Evolutionary conservation across 2,329 filamentous ascomycete genomes (phyloP).

Genomic region (Colletotrichum sp.): DNA sequence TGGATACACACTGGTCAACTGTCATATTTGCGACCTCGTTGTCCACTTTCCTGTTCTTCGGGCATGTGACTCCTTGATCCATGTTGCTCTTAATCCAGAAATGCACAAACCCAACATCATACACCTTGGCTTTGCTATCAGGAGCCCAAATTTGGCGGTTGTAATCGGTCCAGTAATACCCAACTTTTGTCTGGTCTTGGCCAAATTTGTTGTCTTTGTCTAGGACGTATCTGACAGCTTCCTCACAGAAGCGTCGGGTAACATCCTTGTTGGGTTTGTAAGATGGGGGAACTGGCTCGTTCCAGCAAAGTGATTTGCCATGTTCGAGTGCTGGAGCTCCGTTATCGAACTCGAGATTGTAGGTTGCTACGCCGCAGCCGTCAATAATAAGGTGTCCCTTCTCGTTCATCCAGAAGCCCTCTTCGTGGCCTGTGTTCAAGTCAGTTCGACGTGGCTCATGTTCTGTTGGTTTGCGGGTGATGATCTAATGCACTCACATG

Average conservation of each 20-base stretch:
- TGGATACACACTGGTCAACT: not conserved
- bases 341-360: not conserved
- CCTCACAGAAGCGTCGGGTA: not conserved
- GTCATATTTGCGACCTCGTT: not conserved
- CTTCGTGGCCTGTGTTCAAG: not conserved
- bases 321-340: not conserved
- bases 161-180: conserved; percentile 10
- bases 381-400: not conserved
- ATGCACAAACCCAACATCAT: conserved; percentile 2
- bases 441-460: not conserved
- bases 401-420: conserved; percentile 11
- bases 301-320: conserved; percentile 1
- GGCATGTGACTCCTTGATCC: not conserved
- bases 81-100: conserved; percentile 4
- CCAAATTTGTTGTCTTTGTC: not conserved
- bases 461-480: not conserved
- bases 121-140: not conserved
- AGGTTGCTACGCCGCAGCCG: not conserved
- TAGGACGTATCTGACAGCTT: not conserved
- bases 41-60: not conserved
- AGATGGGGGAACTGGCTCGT: not conserved
- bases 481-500: not conserved
- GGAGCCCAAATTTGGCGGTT: not conserved
- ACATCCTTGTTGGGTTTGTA: not conserved
- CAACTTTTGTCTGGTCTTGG: not conserved